Base-by-base conservation (phyloP, 257 asterid genomes). In the Vinca minor region DNA sequence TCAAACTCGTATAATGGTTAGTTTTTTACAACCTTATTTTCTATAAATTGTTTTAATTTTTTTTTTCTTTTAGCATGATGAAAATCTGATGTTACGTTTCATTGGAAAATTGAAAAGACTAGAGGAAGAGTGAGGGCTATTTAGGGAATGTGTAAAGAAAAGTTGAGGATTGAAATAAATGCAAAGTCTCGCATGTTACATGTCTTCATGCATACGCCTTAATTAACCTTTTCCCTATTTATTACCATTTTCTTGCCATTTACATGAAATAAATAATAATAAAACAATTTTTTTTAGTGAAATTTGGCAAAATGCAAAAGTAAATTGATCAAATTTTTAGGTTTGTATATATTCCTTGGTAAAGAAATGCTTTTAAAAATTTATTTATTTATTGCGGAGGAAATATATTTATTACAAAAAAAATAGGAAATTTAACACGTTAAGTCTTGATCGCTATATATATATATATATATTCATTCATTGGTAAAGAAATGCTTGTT, bases 291-390 rank as follows among this genome's bases (percentile, higher is more conserved):
- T 42, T 66, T 53, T 4, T n/a, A 38, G 6, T 18, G 72, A 71
- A 65, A 1, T 64, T 59, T n/a, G 56, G 39, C 69, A 28, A 36
- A 49, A 66, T 67, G 20, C 45, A 44, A 26, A 53, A 53, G 0
- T 25, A 3, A 0, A 53, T 25, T 3, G 0, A 53, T 34, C 7
- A 7, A 34, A 34, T 2, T 34, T 34, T 34, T 34, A 34, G 7
- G 7, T 71, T 41, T 56, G 75, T 80, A 79, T 72, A 76, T 80
- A 69, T 78, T 74, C 69, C 53, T 65, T 68, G 77, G 89, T 77
- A 81, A 81, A 84, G 79, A 85, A 76, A 81, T 84, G 90, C 88
- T 86, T 84, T n/a, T n/a, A n/a, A n/a, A n/a, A n/a, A n/a, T n/a
- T n/a, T n/a, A n/a, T n/a, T n/a, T n/a, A n/a, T n/a, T n/a, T n/a